Evolutionary conservation across 441 rosid genomes (phyloP).

Genomic region (Syzygium syzygioides): DNA sequence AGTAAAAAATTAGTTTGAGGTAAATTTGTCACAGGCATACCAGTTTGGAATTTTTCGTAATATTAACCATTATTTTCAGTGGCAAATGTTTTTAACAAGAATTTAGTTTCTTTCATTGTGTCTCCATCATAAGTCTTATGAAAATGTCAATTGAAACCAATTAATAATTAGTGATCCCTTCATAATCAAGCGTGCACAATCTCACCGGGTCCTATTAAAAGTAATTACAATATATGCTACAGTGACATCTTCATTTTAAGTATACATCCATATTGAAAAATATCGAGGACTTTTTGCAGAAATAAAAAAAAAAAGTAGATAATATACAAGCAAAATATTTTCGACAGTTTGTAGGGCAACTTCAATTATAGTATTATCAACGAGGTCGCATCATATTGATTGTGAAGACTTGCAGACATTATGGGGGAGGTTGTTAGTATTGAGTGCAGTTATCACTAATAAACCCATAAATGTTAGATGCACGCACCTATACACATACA

Average conservation of each 20-base stretch:
- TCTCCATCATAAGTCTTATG: background rate
- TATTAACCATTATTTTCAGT: background rate
- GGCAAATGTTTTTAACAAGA: background rate
- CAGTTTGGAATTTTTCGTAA: too few species aligned
- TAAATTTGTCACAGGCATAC: too few species aligned
- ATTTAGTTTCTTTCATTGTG: background rate
- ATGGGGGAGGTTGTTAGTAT: background rate
- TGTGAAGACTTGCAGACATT: background rate
- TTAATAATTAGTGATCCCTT: background rate
- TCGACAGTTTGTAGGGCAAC: background rate
- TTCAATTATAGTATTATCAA: background rate
- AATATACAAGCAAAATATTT: background rate
- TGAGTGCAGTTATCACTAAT: background rate
- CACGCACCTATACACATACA: background rate
- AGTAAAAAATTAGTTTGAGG: too few species aligned
- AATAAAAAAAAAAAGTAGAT: background rate
- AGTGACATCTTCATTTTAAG: background rate
- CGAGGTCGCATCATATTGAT: background rate
- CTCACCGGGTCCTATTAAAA: rapidly evolving
- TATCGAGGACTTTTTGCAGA: background rate
- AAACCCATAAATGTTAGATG: background rate
- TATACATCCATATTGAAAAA: background rate
- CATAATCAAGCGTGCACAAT: background rate
- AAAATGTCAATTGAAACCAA: background rate
- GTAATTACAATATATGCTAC: background rate